phyloP scores from a whole-genome alignment of 129 eudicot genomes.

The Flaveria trinervia region DNA sequence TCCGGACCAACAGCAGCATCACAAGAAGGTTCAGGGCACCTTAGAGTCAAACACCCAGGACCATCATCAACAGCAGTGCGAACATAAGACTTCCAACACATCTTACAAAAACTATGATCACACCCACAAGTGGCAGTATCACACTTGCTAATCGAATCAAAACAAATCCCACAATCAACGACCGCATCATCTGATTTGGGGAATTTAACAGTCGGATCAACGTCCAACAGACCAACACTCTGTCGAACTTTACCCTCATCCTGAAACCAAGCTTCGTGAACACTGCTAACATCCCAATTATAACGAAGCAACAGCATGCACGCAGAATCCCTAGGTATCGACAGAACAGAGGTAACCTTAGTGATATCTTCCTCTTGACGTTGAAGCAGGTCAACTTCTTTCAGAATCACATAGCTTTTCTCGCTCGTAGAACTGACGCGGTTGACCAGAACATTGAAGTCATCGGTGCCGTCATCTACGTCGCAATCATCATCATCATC shows the following conservation, averaged over 20 bases:
- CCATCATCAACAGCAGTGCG: conserved; percentile 42
- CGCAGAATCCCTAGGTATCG: conserved; percentile 25
- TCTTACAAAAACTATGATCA: conserved; percentile 43
- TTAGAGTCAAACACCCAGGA: conserved; percentile 50
- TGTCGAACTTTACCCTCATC: conserved; percentile 48
- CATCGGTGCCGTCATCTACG: conserved; percentile 22
- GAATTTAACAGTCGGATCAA: conserved; percentile 27
- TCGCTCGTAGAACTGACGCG: conserved; percentile 5
- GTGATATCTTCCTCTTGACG: conserved; percentile 34
- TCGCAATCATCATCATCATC: conserved; percentile 16
- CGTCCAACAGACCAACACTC: conserved; percentile 42
- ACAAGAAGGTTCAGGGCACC: conserved; percentile 55
- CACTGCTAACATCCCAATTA: conserved; percentile 41
- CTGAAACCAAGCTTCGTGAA: conserved; percentile 62
- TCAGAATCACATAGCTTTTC: conserved; percentile 29
- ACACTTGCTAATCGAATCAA: conserved; percentile 18
- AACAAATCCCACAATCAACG: conserved; percentile 49
- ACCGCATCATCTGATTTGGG: conserved; percentile 4
- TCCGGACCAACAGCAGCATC: conserved; percentile 41
- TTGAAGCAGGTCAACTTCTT: conserved; percentile 31
- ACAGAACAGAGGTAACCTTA: conserved; percentile 30
- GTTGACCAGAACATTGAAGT: conserved; percentile 26
- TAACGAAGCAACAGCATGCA: conserved; percentile 30
- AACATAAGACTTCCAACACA: conserved; percentile 49
- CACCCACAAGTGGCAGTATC: conserved; percentile 35